Base-by-base conservation (phyloP, 805 yeast species). In the Wickerhamiella occidentalis region DNA sequence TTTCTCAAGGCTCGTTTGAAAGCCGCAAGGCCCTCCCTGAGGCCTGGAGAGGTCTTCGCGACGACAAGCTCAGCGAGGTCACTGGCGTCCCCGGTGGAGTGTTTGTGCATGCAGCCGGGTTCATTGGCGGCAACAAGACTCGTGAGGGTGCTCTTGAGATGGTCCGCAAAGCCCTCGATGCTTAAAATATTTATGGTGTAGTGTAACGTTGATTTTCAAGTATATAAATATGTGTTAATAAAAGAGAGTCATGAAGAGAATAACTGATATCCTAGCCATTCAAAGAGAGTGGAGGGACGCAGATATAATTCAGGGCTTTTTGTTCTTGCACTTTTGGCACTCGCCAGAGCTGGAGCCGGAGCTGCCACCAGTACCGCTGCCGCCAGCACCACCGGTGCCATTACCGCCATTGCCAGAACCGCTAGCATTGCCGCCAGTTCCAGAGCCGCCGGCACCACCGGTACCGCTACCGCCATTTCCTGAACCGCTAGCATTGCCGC, bases 1-100 rank as follows among this genome's bases (percentile, higher is more conserved):
- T 80, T n/a, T 72, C 78, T 28, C 70, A 83, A 2, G 71, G 82
- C 6, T 80, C 94, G 13, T 92, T 92, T 62, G 83, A 79, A 54
- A 84, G 85, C 62, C 79, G 98, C 68, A 76, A 77, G 65, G 82
- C 95, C 26, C 73, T 92, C 52, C 96, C 96, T 12, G 92, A 84
- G 64, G 75, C 78, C 17, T 84, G 95, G 86, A 78, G 98, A 70
- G 98, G 98, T n/a, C 69, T 88, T 43, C 79, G 98, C 63, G 98
- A 92, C 63, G 90, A 84, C 26, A 83, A 72, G 36, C 73, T 92
- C 57, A 76, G 83, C 56, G 70, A 78, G 55, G 68, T 74, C 56
- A 71, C 86, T 30, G 96, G 94, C n/a, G 76, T 92, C 49, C 79
- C 77, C 28, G 95, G 85, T 7, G 85, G 96, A 63, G 78, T 88